Conservation (phyloP, 106 monocot species). For the Chionographis japonica region DNA sequence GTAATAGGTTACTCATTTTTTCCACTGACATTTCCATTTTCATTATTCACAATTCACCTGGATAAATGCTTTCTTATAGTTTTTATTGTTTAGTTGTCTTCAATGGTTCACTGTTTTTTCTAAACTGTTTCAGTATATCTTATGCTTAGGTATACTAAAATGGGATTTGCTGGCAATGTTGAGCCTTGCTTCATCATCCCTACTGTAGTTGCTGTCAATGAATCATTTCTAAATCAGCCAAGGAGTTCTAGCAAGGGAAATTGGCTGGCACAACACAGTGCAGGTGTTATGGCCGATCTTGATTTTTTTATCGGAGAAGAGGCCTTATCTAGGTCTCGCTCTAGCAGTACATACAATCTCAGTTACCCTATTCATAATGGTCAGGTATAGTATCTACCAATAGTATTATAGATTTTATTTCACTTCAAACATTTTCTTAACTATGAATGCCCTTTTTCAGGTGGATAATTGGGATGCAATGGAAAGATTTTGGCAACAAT, state of each 20-base stretch:
- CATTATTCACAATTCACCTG: no score
- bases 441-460: slow-evolving; percentile 20
- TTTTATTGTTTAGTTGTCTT: background rate
- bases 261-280: slow-evolving; percentile 81
- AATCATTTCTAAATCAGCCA: slow-evolving; percentile 63
- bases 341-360: slow-evolving; percentile 72
- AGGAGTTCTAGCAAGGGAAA: slow-evolving; percentile 66
- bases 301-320: slow-evolving; percentile 88
- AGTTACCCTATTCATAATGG: slow-evolving; percentile 83
- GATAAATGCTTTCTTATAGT: background rate
- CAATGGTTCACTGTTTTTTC: background rate
- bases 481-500: slow-evolving; percentile 94
- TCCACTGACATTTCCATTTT: no score
- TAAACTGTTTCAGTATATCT: slow-evolving; percentile 11
- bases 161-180: slow-evolving; percentile 95
- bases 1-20: no score
- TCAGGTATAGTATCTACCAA: slow-evolving; percentile 40
- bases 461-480: slow-evolving; percentile 92
- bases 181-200: slow-evolving; percentile 90
- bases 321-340: slow-evolving; percentile 63
- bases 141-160: slow-evolving; percentile 67
- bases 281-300: slow-evolving; percentile 94
- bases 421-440: background rate
- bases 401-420: background rate
- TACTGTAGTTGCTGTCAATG: slow-evolving; percentile 86